Conservation (phyloP, 441 rosid genomes). For the Sinapis alba region DNA sequence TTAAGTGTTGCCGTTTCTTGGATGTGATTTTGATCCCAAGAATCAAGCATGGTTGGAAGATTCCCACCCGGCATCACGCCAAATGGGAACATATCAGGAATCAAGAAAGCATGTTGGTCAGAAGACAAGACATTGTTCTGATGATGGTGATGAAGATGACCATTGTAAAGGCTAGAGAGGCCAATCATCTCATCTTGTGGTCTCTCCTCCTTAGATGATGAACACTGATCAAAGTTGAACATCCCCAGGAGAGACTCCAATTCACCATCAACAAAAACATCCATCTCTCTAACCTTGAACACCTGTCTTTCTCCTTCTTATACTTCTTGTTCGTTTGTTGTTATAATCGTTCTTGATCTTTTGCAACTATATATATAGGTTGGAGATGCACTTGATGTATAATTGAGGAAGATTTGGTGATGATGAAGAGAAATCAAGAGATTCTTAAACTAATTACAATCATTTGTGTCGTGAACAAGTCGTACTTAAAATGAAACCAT, state of each 20-base stretch:
- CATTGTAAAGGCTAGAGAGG: slow-evolving; percentile 40
- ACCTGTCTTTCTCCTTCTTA: background rate
- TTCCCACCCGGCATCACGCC: slow-evolving; percentile 43
- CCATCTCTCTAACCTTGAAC: background rate
- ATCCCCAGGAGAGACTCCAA: slow-evolving; percentile 59
- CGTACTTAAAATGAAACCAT: slow-evolving; percentile 33
- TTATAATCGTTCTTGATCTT: slow-evolving; percentile 18
- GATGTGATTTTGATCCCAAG: slow-evolving; percentile 43
- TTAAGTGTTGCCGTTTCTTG: slow-evolving; percentile 30
- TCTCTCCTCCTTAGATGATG: slow-evolving; percentile 44
- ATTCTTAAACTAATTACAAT: slow-evolving; percentile 34
- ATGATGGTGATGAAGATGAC: slow-evolving; percentile 37
- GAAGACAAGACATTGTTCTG: slow-evolving; percentile 43
- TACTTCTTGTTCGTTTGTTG: background rate
- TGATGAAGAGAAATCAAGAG: slow-evolving; percentile 35
- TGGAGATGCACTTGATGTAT: slow-evolving; percentile 19
- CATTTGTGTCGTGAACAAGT: slow-evolving; percentile 38
- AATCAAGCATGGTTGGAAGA: slow-evolving; percentile 35
- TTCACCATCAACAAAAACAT: slow-evolving; percentile 61
- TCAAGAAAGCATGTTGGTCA: slow-evolving; percentile 38
- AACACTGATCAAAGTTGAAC: slow-evolving; percentile 47
- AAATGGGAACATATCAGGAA: slow-evolving; percentile 40
- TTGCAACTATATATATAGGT: slow-evolving; percentile 27
- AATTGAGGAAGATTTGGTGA: slow-evolving; percentile 33
- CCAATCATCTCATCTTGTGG: slow-evolving; percentile 35